Base-by-base conservation (phyloP, 2,329 filamentous ascomycete species). In the Graphilbum sp. region DNA sequence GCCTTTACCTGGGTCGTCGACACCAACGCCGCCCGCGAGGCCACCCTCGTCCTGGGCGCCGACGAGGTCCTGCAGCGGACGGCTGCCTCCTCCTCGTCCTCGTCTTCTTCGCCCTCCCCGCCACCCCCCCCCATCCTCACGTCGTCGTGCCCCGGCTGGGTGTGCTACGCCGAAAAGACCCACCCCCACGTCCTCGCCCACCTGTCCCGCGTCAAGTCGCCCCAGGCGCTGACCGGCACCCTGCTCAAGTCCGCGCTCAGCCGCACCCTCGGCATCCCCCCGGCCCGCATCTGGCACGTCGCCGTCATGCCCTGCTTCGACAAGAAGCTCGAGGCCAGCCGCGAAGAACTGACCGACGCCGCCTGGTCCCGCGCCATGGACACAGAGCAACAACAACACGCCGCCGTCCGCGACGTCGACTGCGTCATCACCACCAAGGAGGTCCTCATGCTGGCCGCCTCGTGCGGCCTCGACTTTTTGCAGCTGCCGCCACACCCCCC, bases 301-400 rank as follows among this genome's bases (percentile, higher is more conserved):
- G 85, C 88, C 12, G 69, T 98, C 34, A 98, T 98, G 90, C 90
- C 90, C 17, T 98, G 90, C 57, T 96, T 98, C 56, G 90, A 98
- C 57, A 98, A 98, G 65, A 98, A 98, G 58, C 70, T 98, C 21
- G 90, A 98, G 60, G 90, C 90, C 7, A 93, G 86, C 49, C 77
- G 90, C 38, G 79, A 86, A 55, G 90, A 98, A 57, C 70, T 98
- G 30, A 96, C 87, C 1, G 81, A 88, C 52, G 61, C 69, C 7
- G 72, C 74, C 15, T 95, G 87, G 87, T 63, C 93, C 85, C 85
- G 62, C 57, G 7, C 16, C 12, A 12, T 4, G 38, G 63, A 57
- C 31, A 61, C 60, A 37, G 64, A 59, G 13, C 53, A 52, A 35
- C 62, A 67, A 1, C 23, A 7, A 25, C 64, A 61, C 2, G 58